Percentiles rank a stretch among this genome's conserved stretches.
Evolutionary conservation across 768 basidiomycete species (phyloP).

Genomic region (Mycena venus): DNA sequence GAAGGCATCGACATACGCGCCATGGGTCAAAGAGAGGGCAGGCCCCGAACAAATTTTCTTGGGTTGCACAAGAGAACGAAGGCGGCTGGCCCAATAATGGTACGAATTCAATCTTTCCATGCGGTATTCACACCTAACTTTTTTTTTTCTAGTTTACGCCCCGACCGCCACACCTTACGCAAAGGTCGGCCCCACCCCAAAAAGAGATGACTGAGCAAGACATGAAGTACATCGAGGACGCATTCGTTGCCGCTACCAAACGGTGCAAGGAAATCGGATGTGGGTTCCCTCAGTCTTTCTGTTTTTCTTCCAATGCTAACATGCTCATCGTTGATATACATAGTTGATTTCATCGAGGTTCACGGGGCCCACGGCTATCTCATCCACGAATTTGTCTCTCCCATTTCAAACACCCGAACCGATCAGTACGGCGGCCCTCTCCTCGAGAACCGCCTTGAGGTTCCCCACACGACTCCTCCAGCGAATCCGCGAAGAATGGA

Average conservation of each 20-base stretch:
- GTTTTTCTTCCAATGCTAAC: not conserved
- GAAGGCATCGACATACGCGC: slow-evolving; percentile 79
- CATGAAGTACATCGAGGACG: slow-evolving; percentile 68
- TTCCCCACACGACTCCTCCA: slow-evolving; percentile 71
- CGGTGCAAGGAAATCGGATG: slow-evolving; percentile 75
- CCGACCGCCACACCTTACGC: slow-evolving; percentile 72
- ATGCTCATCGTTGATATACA: not conserved
- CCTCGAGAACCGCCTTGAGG: slow-evolving; percentile 82
- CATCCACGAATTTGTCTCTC: too few relatives aligned
- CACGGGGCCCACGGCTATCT: slow-evolving; percentile 81
- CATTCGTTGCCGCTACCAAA: slow-evolving; percentile 67
- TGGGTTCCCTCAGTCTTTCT: slow-evolving; percentile 43
- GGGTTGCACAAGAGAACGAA: slow-evolving; percentile 61
- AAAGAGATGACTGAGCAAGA: slow-evolving; percentile 69
- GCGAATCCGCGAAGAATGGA: slow-evolving; percentile 63
- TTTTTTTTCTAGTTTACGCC: slow-evolving; percentile 64
- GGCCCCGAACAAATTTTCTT: slow-evolving; percentile 45
- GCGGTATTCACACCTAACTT: not conserved
- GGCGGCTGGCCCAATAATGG: slow-evolving; percentile 80
- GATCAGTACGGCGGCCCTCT: slow-evolving; percentile 80
- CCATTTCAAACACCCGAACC: slow-evolving; percentile 77
- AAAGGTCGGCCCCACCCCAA: slow-evolving; percentile 64
- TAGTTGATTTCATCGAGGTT: slow-evolving; percentile 81
- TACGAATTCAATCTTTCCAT: too few relatives aligned
- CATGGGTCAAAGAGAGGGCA: slow-evolving; percentile 68